phyloP scores from a whole-genome alignment of 1,284 basidiomycete species.

The Porodaedalea pini region DNA sequence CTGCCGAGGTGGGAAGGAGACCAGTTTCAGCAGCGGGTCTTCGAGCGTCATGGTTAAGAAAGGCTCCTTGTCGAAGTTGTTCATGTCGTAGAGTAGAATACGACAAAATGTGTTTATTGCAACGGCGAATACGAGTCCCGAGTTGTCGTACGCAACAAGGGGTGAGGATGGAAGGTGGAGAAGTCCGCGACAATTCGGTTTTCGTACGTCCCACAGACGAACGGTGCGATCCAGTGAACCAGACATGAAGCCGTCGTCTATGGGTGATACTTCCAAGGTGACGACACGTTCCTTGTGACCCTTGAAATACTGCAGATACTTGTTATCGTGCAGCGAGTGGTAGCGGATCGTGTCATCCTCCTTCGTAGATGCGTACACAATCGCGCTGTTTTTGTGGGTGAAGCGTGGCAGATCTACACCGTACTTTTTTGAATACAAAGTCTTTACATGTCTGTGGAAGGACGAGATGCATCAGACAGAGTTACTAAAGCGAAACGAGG shows the following conservation, averaged over 20 bases:
- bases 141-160: slow-evolving; percentile 86
- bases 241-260: slow-evolving; percentile 95
- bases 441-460: slow-evolving; percentile 60
- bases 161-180: slow-evolving; percentile 71
- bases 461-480: slow-evolving; percentile 21
- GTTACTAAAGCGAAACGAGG: slow-evolving; percentile 21
- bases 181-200: slow-evolving; percentile 70
- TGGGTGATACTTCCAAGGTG: slow-evolving; percentile 88
- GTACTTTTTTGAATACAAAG: slow-evolving; percentile 92
- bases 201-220: slow-evolving; percentile 92
- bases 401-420: slow-evolving; percentile 92
- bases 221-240: slow-evolving; percentile 92
- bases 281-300: slow-evolving; percentile 90
- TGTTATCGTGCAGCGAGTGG: slow-evolving; percentile 94
- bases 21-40: slow-evolving; percentile 69
- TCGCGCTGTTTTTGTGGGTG: slow-evolving; percentile 83
- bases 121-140: slow-evolving; percentile 90
- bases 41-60: slow-evolving; percentile 82
- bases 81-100: slow-evolving; percentile 86
- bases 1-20: slow-evolving; percentile 80
- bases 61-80: slow-evolving; percentile 88
- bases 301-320: slow-evolving; percentile 92
- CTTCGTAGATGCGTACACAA: slow-evolving; percentile 93
- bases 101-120: slow-evolving; percentile 83
- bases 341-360: slow-evolving; percentile 94